Evolutionary conservation across 768 basidiomycete genomes (phyloP), one percentile per base, ranked within the genome.

Genomic region (Tricholoma flavovirens): DNA sequence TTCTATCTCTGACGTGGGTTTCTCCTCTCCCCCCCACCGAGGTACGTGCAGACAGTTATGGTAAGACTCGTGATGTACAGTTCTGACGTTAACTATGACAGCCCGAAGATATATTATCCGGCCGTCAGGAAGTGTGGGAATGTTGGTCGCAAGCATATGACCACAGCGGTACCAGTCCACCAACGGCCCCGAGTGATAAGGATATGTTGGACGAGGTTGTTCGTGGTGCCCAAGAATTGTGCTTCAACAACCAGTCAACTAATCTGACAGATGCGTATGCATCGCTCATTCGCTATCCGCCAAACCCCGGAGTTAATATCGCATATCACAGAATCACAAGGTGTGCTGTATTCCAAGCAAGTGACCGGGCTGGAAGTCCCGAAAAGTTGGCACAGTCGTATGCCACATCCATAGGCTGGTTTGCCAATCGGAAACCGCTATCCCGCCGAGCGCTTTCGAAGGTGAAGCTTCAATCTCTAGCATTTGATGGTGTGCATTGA

Each of bases 1-100:
- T 66, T 7, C 54, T 63, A 19, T 66, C 68, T 19, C 59, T 69
- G 2, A 67, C 64, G 5, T 48, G 69, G 1, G 63, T 68, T 9
- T 68, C 67, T 2, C 66, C 66, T 7, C 62, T 64, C 17, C 60
- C 66, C 4, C 21, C 63, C 7, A 58, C 56, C 29, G 69, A 71
- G 60, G 69, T 69, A 42, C 35, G 68, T 51, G 30, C 42, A 54
- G 17, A 52, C 29, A 22, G 24, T 43, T 26, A 26, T 15, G 10
- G n/a, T n/a, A 26, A 11, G 38, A 15, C 5, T 40, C 12, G 38
- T n/a, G n/a, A n/a, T 40, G 5, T 40, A 19, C 17, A 40, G 8
- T 1, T 17, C 24, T 26, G 32, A 36, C 24, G 2, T 21, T 17
- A 26, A 50, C 24, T 46, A 3, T 4, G 24, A 45, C 38, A 65